These are phyloP conservation scores for Zopfia rhizophila DNA, from an alignment of 2,329 filamentous ascomycete species.

Conservation along the genomic window DNA sequence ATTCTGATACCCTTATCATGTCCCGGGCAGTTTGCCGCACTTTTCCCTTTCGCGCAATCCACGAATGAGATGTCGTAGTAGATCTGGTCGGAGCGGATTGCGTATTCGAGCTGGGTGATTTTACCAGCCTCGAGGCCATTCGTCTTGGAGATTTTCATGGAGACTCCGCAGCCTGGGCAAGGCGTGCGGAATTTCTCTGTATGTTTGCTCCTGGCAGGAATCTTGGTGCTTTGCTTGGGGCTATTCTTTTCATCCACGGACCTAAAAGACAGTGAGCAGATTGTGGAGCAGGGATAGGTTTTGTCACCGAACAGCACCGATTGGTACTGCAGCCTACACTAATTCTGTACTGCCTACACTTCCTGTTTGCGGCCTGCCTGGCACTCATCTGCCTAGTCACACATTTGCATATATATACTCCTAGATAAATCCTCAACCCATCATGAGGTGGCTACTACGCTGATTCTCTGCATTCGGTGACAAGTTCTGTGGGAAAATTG, in stretches of 20 bases:
- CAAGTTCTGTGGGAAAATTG: no score
- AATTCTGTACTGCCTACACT: no score
- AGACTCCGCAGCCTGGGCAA: constrained; percentile 31
- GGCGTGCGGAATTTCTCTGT: constrained; percentile 29
- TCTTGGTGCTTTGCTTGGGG: constrained; percentile 19
- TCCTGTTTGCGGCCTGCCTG: no score
- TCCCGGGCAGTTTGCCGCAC: constrained; percentile 32
- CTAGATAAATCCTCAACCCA: no score
- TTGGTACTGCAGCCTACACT: no score
- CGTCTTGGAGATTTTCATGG: constrained; percentile 39
- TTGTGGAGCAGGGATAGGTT: no score
- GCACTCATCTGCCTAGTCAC: no score
- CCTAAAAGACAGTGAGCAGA: no score
- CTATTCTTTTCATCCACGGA: constrained; percentile 9
- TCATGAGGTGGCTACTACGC: no score
- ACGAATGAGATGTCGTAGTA: constrained; percentile 27
- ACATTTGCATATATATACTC: no score
- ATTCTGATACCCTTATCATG: constrained; percentile 34
- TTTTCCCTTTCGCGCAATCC: constrained; percentile 23
- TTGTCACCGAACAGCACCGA: no score
- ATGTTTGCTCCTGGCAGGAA: constrained; percentile 31
- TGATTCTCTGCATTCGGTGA: no score
- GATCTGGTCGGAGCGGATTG: constrained; percentile 1
- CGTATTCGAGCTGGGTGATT: constrained; percentile 21
- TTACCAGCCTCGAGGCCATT: constrained; percentile 15